A percentile compares a stretch with the other conserved stretches of the same genome.
Conservation (phyloP, 23 red algal species). For the Rhodosorus marinus region DNA sequence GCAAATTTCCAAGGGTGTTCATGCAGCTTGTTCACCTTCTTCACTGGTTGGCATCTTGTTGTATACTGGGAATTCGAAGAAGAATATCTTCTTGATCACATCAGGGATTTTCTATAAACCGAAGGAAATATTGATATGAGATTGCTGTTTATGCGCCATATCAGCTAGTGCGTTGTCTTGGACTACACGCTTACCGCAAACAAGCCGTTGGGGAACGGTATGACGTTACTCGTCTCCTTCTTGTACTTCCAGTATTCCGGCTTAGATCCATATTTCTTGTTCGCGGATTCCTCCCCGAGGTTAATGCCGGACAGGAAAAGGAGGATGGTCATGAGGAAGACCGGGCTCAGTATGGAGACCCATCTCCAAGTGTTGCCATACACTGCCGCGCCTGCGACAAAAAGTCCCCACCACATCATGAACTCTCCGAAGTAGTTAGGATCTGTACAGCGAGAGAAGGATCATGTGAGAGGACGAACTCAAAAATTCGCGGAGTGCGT, state of each 20-base stretch:
- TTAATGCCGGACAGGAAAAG: conserved; percentile 77
- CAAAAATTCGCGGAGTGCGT: too few species aligned
- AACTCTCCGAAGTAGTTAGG: conserved; percentile 98
- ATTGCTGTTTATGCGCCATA: too few species aligned
- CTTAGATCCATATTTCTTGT: conserved; percentile 51
- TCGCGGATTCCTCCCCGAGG: conserved; percentile 45
- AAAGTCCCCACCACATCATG: conserved; percentile 71
- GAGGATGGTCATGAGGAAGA: conserved; percentile 83
- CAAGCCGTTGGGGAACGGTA: conserved; percentile 54
- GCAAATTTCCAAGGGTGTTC: too few species aligned
- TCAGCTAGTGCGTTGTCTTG: too few species aligned
- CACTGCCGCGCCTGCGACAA: conserved; percentile 14
- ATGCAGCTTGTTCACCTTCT: too few species aligned
- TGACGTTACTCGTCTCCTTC: conserved; percentile 38
- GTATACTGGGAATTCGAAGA: conserved; percentile 51
- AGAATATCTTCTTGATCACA: conserved; percentile 25
- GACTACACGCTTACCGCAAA: too few species aligned
- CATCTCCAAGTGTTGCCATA: conserved; percentile 2
- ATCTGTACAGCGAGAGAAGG: conserved; percentile 61
- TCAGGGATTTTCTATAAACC: conserved; percentile 15
- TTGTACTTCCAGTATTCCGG: conserved; percentile 38
- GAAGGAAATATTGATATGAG: too few species aligned
- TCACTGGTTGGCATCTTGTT: too few species aligned
- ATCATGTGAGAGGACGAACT: too few species aligned
- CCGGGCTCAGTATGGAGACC: conserved; percentile 43